These are phyloP conservation scores for Cryptococcus neoformans DNA, from an alignment of 1,284 basidiomycete species.

Conservation along the genomic window DNA sequence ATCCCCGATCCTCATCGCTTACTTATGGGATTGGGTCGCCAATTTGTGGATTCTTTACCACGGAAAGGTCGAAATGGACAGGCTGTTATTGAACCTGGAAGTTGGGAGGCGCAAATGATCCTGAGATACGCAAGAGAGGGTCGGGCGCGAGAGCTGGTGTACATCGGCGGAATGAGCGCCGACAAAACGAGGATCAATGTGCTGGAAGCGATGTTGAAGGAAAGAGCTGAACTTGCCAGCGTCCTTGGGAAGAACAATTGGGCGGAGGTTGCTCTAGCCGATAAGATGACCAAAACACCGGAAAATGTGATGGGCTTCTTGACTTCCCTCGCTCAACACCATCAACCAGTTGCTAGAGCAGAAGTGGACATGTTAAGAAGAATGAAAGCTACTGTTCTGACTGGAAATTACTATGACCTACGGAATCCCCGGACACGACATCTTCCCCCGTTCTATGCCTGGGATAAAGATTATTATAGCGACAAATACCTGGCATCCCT, in stretches of 20 bases:
- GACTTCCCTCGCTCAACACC: constrained; percentile 70
- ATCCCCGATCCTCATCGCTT: constrained; percentile 41
- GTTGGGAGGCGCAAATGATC: constrained; percentile 87
- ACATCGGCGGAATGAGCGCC: constrained; percentile 65
- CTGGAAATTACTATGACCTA: constrained; percentile 43
- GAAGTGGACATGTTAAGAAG: constrained; percentile 68
- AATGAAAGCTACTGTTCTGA: constrained; percentile 59
- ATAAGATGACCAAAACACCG: constrained; percentile 93
- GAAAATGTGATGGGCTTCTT: constrained; percentile 85
- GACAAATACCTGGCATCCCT: constrained; percentile 37
- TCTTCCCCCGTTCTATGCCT: constrained; percentile 72
- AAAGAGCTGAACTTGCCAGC: constrained; percentile 72
- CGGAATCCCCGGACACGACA: constrained; percentile 9
- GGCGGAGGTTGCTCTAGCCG: constrained; percentile 75
- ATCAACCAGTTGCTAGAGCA: constrained; percentile 65
- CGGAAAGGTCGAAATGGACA: constrained; percentile 7
- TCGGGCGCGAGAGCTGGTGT: constrained; percentile 74
- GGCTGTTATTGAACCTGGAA: constrained; percentile 55
- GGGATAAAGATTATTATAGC: constrained; percentile 86
- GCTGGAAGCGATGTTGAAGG: constrained; percentile 70
- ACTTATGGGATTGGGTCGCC: constrained; percentile 39
- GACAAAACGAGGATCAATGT: constrained; percentile 52
- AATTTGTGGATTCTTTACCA: constrained; percentile 56
- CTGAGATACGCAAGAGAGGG: constrained; percentile 80
- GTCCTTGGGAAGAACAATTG: constrained; percentile 81